Base-by-base conservation (phyloP, 176 grass and related monocot species). In the Paspalum notatum region DNA sequence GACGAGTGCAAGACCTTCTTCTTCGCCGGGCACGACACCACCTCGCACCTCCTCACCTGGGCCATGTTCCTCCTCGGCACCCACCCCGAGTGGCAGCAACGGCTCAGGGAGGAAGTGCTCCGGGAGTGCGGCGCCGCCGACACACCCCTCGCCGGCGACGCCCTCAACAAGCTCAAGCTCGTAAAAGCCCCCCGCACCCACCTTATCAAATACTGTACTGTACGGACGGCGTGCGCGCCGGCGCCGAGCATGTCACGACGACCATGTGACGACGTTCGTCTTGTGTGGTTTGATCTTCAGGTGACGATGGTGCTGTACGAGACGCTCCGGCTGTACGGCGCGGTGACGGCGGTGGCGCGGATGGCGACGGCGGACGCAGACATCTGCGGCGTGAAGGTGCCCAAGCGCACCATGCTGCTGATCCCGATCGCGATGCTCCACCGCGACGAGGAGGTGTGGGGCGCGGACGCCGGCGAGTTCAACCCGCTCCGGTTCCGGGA, bases 1-100 rank as follows among this genome's bases (percentile, higher is more conserved):
- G 86, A 86, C 13, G 90, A 92, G 83, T 89, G 83, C 90, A 92
- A 92, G 80, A 92, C 90, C 2, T 92, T 92, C 83, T 92, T 83
- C 86, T 86, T 92, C 45, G 86, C 86, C 6, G 90, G 90, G 15
- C 83, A 92, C 14, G 90, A 92, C 49, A 89, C 87, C 1, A 92
- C 90, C 37, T 42, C 91, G 1, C 80, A 87, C 22, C 78, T 80
- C 22, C 84, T 93, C 11, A 81, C 87, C 55, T 93, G 87, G 91
- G n/a, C 76, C 27, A 50, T 85, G 44, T 93, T 90, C 77, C 81
- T 93, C 21, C 74, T 93, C 26, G 64, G 91, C 15, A 82, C 84
- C 44, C 54, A 93, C 60, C 81, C 42, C 0, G 77, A 85, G 4
- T 93, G 91, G 91, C 91, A 90, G 73, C 53, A 54, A 18, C 71